These are phyloP conservation scores for Corchorus capsularis DNA, from an alignment of 345 rosid genomes.

Conservation along the genomic window DNA sequence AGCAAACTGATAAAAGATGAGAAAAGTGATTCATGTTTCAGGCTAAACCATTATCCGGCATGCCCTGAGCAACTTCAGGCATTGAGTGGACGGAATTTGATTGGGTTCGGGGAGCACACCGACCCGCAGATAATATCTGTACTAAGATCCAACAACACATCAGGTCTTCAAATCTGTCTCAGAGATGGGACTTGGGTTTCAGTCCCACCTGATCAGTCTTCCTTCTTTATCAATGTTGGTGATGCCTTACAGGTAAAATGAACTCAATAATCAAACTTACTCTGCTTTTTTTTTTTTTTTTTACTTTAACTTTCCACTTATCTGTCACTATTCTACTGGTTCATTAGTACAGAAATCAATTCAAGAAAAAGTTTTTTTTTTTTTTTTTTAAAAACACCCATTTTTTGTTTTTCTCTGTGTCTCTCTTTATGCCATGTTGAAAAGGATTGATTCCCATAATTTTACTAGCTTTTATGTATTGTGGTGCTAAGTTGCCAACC, in stretches of 20 bases:
- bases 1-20: slow-evolving; percentile 75
- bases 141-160: slow-evolving; percentile 79
- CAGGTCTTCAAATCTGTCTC: slow-evolving; percentile 81
- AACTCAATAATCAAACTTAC: background rate
- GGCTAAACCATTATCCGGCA: slow-evolving; percentile 87
- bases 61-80: slow-evolving; percentile 38
- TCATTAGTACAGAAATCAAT: background rate
- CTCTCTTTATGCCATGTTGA: background rate
- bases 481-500: too few species aligned
- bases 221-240: slow-evolving; percentile 92
- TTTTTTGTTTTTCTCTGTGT: background rate
- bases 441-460: background rate
- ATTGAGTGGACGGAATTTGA: slow-evolving; percentile 32
- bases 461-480: too few species aligned
- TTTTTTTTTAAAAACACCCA: too few species aligned
- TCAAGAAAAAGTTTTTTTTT: background rate
- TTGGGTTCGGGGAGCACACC: slow-evolving; percentile 91
- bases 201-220: slow-evolving; percentile 79
- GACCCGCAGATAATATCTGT: slow-evolving; percentile 95
- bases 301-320: background rate
- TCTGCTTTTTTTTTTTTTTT: background rate
- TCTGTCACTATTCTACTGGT: background rate
- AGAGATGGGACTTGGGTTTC: slow-evolving; percentile 77
- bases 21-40: slow-evolving; percentile 73
- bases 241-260: slow-evolving; percentile 80